Evolutionary conservation across 2,329 filamentous ascomycete genomes (phyloP).

Genomic region (Monosporascus sp.): DNA sequence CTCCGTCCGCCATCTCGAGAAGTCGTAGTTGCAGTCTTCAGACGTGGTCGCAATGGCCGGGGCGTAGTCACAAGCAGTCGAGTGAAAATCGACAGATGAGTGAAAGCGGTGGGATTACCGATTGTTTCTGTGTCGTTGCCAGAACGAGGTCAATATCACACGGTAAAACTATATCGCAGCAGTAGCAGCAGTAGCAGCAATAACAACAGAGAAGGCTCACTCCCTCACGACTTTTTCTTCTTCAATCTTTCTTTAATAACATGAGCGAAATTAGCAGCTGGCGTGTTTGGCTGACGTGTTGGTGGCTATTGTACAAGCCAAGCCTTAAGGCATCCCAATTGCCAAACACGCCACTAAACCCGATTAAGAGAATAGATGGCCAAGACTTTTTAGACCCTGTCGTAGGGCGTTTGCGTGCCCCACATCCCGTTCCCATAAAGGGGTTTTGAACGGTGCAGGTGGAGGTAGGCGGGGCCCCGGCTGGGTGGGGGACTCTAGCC

Average conservation of each 20-base stretch:
- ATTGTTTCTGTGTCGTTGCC: background rate
- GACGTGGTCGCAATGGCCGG: too few relatives aligned
- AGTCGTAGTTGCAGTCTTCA: background rate
- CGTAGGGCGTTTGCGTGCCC: background rate
- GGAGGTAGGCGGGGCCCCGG: too few relatives aligned
- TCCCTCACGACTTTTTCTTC: background rate
- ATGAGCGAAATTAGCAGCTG: background rate
- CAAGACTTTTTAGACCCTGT: background rate
- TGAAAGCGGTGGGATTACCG: too few relatives aligned
- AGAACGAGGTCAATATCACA: background rate
- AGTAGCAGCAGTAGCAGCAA: too few relatives aligned
- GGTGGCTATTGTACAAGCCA: background rate
- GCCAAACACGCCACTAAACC: conserved; percentile 1
- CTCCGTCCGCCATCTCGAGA: conserved; percentile 2
- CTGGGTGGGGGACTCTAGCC: background rate
- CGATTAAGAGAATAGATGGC: conserved; percentile 5
- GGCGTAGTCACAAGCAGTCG: too few relatives aligned
- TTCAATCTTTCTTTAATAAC: background rate
- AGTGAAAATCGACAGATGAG: too few relatives aligned
- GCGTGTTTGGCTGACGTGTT: background rate
- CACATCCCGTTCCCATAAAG: background rate
- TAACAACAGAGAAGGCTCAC: background rate
- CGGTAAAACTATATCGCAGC: too few relatives aligned
- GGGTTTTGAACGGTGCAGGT: too few relatives aligned
- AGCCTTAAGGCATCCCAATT: background rate